Conservation (phyloP, 352 stramenopile species). For the Pythium grandisporangium region DNA sequence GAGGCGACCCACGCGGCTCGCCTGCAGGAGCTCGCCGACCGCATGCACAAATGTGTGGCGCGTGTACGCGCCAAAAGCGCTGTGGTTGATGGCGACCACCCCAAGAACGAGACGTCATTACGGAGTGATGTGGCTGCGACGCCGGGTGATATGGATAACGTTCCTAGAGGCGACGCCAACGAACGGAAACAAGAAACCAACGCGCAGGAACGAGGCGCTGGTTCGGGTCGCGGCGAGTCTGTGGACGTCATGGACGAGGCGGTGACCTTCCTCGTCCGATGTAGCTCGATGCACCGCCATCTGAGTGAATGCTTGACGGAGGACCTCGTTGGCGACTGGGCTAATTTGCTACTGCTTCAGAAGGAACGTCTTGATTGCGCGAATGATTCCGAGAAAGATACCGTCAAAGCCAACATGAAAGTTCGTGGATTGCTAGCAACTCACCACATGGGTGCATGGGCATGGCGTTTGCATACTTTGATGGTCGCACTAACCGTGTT, state of each 20-base stretch:
- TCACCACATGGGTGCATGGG: no score
- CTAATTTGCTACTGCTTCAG: slow-evolving; percentile 5
- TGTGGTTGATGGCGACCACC: no score
- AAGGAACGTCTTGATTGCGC: slow-evolving; percentile 11
- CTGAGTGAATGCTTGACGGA: slow-evolving; percentile 13
- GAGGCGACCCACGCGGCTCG: slow-evolving; percentile 14
- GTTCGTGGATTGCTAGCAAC: no score
- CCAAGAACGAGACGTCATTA: no score
- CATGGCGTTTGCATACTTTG: neutral
- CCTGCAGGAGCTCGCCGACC: slow-evolving; percentile 8
- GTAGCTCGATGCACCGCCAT: slow-evolving; percentile 16
- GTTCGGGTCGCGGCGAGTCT: slow-evolving; percentile 5
- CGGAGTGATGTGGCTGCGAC: no score
- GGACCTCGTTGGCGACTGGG: slow-evolving; percentile 19
- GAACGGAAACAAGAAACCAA: slow-evolving; percentile 3
- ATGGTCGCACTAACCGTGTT: no score
- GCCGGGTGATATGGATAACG: no score
- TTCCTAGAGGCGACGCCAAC: no score
- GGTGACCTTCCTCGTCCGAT: slow-evolving; percentile 24
- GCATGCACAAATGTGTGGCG: slow-evolving; percentile 16
- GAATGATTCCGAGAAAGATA: slow-evolving; percentile 5
- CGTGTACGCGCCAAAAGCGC: slow-evolving; percentile 9
- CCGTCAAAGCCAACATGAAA: slow-evolving; percentile 1
- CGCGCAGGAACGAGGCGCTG: slow-evolving; percentile 1
- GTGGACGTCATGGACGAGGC: slow-evolving; percentile 20